Percentiles rank a stretch among this genome's conserved stretches.
These are phyloP conservation scores for Penicillium longicatenatum DNA, from an alignment of 495 filamentous ascomycete genomes.

Conservation along the genomic window DNA sequence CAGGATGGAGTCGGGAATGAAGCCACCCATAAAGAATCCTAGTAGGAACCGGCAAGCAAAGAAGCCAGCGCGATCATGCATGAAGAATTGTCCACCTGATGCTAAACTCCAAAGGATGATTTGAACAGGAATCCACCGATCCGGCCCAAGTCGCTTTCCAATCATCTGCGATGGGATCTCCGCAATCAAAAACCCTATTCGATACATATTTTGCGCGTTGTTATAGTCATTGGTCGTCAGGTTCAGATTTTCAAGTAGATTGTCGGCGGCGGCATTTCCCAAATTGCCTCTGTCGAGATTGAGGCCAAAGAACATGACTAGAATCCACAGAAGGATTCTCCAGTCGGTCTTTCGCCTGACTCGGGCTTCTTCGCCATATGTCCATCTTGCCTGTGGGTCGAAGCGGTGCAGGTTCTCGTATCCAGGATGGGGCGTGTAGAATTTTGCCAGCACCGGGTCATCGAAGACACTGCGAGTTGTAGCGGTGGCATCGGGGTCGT, in stretches of 20 bases:
- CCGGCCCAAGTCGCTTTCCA: constrained; percentile 66
- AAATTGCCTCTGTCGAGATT: constrained; percentile 65
- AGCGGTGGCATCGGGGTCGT: constrained; percentile 54
- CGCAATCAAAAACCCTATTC: constrained; percentile 41
- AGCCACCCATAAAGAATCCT: constrained; percentile 31
- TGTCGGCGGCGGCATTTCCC: constrained; percentile 36
- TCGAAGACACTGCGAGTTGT: constrained; percentile 58
- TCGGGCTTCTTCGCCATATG: constrained; percentile 47
- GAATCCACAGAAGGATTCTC: constrained; percentile 57
- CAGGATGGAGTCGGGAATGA: constrained; percentile 43
- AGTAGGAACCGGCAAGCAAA: constrained; percentile 33
- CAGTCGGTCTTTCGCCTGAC: constrained; percentile 45
- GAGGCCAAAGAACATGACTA: constrained; percentile 73
- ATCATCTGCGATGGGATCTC: constrained; percentile 62
- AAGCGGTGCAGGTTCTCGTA: constrained; percentile 57
- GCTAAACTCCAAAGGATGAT: constrained; percentile 33
- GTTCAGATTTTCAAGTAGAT: constrained; percentile 54
- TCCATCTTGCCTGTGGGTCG: constrained; percentile 54
- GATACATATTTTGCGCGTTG: constrained; percentile 45
- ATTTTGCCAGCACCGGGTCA: constrained; percentile 48
- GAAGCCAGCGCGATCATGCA: constrained; percentile 29
- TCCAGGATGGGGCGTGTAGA: constrained; percentile 52
- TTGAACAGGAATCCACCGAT: constrained; percentile 37
- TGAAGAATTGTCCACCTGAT: constrained; percentile 31
- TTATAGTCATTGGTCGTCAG: constrained; percentile 65